phyloP scores from a whole-genome alignment of 2,329 filamentous ascomycete species.

The Stagonosporopsis vannaccii region DNA sequence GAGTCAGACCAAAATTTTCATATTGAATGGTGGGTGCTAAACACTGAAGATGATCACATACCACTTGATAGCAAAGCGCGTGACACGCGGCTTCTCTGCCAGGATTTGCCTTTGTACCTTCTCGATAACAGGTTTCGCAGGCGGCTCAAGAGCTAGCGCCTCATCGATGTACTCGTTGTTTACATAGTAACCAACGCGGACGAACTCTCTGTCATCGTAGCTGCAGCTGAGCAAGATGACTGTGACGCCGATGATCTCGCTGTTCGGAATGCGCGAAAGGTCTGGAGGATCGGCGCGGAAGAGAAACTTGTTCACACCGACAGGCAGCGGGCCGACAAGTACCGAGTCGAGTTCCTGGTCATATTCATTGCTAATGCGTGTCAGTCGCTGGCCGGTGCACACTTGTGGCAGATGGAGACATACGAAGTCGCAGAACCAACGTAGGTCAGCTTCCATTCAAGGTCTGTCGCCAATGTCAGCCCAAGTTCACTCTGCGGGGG shows the following conservation, averaged over 20 bases:
- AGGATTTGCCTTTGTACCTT: constrained; percentile 91
- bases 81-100: constrained; percentile 96
- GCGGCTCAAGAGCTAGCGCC: constrained; percentile 86
- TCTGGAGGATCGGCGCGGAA: constrained; percentile 96
- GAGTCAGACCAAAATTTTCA: constrained; percentile 23
- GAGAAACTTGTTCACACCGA: constrained; percentile 98
- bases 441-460: constrained; percentile 99
- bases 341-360: constrained; percentile 98
- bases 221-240: constrained; percentile 95
- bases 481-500: background rate
- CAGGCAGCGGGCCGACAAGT: constrained; percentile 94
- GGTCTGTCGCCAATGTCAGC: constrained; percentile 65
- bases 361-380: constrained; percentile 77
- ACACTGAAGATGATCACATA: constrained; percentile 55
- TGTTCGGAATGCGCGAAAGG: constrained; percentile 87
- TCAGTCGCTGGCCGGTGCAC: constrained; percentile 18
- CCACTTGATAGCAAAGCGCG: constrained; percentile 98
- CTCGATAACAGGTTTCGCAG: constrained; percentile 90
- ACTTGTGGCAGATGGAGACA: constrained; percentile 38
- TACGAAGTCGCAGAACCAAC: constrained; percentile 98
- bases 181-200: constrained; percentile 98
- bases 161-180: constrained; percentile 99
- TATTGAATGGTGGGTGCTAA: background rate
- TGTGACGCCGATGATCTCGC: constrained; percentile 95
- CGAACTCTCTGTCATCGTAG: constrained; percentile 96